Evolutionary conservation across 176 grass and related monocot species (phyloP).

Genomic region (Tillandsia leiboldiana): DNA sequence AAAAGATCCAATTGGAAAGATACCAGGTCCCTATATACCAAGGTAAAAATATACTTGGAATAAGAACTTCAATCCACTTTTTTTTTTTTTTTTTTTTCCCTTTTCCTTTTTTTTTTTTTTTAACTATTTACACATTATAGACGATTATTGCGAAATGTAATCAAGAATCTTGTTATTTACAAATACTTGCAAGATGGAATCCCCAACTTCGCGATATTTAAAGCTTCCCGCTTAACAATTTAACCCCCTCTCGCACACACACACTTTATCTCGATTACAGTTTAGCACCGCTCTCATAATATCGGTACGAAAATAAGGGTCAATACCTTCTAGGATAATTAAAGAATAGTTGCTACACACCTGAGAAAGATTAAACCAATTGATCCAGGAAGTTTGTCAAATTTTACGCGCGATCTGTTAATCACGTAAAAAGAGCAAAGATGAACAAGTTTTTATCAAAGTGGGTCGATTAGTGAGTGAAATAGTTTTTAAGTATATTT

Average conservation of each 20-base stretch:
- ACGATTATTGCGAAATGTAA: conserved; percentile 43
- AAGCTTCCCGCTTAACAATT: conserved; percentile 27
- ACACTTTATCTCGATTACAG: conserved; percentile 30
- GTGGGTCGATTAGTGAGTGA: background rate
- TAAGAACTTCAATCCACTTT: too few species aligned
- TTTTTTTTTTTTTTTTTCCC: too few species aligned
- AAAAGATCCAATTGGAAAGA: too few species aligned
- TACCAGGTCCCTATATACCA: too few species aligned
- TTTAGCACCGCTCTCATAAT: conserved; percentile 33
- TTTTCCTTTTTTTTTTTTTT: background rate
- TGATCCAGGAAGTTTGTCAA: conserved; percentile 34
- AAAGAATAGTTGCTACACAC: conserved; percentile 65
- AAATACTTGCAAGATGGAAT: conserved; percentile 41
- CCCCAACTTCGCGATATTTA: conserved; percentile 31
- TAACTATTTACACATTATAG: conserved; percentile 40
- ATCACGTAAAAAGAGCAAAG: conserved; percentile 28
- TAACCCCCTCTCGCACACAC: conserved; percentile 26
- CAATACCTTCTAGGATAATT: conserved; percentile 38
- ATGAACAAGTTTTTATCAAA: background rate
- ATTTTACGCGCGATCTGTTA: conserved; percentile 23
- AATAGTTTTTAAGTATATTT: background rate
- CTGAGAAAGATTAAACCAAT: conserved; percentile 21
- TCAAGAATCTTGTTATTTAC: conserved; percentile 52
- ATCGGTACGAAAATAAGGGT: conserved; percentile 45
- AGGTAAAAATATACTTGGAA: too few species aligned